Percentiles rank a stretch among this genome's conserved stretches.
Conservation (phyloP, 2,329 filamentous ascomycete species). For the Trichophaea hybrida region DNA sequence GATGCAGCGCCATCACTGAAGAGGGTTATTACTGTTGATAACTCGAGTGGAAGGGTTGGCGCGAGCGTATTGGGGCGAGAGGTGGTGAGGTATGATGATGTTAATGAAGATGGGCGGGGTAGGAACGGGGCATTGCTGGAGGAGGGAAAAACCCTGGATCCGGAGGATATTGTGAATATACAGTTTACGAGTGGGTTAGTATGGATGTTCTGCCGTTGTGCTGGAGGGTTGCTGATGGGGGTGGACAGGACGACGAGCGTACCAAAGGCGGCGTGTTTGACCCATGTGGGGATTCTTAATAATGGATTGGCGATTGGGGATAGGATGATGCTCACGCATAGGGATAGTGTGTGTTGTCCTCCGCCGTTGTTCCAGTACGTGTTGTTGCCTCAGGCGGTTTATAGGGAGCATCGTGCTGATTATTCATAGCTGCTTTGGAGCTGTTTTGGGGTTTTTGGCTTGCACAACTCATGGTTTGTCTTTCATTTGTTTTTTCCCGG, state of each 20-base stretch:
- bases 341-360: slow-evolving; percentile 68
- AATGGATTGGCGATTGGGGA: slow-evolving; percentile 75
- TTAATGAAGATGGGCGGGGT: slow-evolving; percentile 33
- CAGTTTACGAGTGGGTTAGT: slow-evolving; percentile 56
- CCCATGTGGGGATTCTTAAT: slow-evolving; percentile 76
- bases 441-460: slow-evolving; percentile 88
- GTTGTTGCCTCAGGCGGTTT: background rate
- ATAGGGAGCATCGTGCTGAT: background rate
- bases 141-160: slow-evolving; percentile 34
- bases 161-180: slow-evolving; percentile 72
- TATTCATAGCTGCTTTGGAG: slow-evolving; percentile 57
- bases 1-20: slow-evolving; percentile 52
- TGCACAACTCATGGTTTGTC: slow-evolving; percentile 54
- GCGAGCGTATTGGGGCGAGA: slow-evolving; percentile 16
- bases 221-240: background rate
- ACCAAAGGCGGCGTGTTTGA: slow-evolving; percentile 84
- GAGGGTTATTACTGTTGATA: slow-evolving; percentile 64
- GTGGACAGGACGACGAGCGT: slow-evolving; percentile 71
- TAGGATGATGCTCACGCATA: slow-evolving; percentile 62
- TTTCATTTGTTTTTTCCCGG: background rate
- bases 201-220: background rate
- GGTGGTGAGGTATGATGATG: slow-evolving; percentile 35
- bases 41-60: slow-evolving; percentile 44
- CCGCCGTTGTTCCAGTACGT: slow-evolving; percentile 64
- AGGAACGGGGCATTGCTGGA: background rate